phyloP scores from a whole-genome alignment of 805 yeast genomes.

The Yarrowia divulgata region DNA sequence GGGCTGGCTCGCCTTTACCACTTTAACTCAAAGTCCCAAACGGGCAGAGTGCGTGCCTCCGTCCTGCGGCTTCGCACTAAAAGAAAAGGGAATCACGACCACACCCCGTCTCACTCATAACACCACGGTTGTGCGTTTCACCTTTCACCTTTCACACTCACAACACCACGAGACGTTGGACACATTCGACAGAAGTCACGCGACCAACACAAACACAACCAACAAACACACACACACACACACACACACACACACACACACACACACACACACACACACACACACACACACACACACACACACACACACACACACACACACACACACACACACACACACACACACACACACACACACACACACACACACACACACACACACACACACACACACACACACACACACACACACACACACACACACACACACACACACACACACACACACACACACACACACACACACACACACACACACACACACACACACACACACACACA shows the following conservation, averaged over 20 bases:
- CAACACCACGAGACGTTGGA: background rate
- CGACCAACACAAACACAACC: background rate
- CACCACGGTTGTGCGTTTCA: no score
- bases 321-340: background rate
- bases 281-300: background rate
- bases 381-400: background rate
- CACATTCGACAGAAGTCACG: background rate
- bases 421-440: background rate
- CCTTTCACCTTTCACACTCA: background rate
- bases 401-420: background rate
- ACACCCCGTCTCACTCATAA: background rate
- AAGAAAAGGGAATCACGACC: background rate
- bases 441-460: background rate
- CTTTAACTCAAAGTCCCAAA: conserved; percentile 25
- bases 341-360: background rate
- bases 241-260: no score
- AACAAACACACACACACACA: background rate
- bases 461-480: background rate
- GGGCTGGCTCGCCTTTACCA: conserved; percentile 21
- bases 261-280: background rate
- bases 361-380: background rate
- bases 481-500: background rate
- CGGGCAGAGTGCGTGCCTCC: background rate
- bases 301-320: background rate
- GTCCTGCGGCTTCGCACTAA: background rate